Evolutionary conservation across 202 grass and related monocot species (phyloP).

Genomic region (Alloteropsis angusta): DNA sequence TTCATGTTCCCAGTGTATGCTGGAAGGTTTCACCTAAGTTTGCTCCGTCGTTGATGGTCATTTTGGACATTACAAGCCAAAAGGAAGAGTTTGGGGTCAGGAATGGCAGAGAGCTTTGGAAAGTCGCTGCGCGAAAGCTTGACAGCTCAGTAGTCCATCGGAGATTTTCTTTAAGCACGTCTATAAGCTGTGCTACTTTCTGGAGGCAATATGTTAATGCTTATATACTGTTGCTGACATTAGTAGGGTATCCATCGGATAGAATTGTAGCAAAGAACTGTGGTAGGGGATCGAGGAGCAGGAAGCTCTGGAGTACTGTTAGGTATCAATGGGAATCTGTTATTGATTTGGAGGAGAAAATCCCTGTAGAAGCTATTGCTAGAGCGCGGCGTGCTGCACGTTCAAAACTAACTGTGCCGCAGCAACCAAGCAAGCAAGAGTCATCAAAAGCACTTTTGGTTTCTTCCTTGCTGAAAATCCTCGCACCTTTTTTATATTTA

Average conservation of each 20-base stretch:
- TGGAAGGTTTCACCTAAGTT: slow-evolving; percentile 38
- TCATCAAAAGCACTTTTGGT: slow-evolving; percentile 36
- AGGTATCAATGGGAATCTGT: slow-evolving; percentile 49
- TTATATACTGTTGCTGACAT: slow-evolving; percentile 55
- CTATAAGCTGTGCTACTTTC: slow-evolving; percentile 37
- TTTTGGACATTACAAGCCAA: slow-evolving; percentile 45
- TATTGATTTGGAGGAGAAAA: slow-evolving; percentile 51
- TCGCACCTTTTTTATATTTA: slow-evolving; percentile 38
- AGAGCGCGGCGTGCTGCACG: slow-evolving; percentile 59
- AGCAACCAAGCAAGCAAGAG: slow-evolving; percentile 25
- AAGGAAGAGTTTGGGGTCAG: slow-evolving; percentile 36
- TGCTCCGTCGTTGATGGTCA: slow-evolving; percentile 48
- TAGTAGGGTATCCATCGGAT: slow-evolving; percentile 54
- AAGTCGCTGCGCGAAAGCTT: slow-evolving; percentile 38
- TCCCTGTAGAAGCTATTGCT: slow-evolving; percentile 61
- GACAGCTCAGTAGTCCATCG: background rate
- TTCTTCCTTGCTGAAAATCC: slow-evolving; percentile 33
- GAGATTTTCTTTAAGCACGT: slow-evolving; percentile 41
- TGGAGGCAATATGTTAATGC: slow-evolving; percentile 59
- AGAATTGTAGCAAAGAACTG: slow-evolving; percentile 40
- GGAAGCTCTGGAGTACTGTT: slow-evolving; percentile 39
- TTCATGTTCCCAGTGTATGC: slow-evolving; percentile 31
- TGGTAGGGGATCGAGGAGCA: slow-evolving; percentile 31
- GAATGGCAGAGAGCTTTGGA: slow-evolving; percentile 64
- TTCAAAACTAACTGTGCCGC: slow-evolving; percentile 26